These are phyloP conservation scores for Talaromyces liani DNA, from an alignment of 495 filamentous ascomycete species.

Conservation along the genomic window DNA sequence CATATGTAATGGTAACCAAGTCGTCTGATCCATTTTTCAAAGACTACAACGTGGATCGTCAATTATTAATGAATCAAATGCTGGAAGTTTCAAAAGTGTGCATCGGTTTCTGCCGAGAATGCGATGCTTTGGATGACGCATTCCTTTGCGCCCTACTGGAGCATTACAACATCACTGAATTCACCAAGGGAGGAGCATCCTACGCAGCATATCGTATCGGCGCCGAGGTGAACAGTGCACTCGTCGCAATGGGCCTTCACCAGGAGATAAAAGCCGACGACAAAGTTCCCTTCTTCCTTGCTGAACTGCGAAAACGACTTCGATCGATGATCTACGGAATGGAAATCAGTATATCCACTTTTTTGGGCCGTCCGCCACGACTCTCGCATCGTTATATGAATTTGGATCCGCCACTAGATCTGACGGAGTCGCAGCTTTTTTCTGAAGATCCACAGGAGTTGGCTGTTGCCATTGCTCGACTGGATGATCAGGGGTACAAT, in stretches of 20 bases:
- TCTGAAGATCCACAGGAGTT: not conserved
- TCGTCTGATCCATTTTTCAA: not conserved
- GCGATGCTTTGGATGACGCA: not conserved
- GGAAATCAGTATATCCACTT: not conserved
- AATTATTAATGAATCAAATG: not conserved
- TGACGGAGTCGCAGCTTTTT: not conserved
- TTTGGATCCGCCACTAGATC: not conserved
- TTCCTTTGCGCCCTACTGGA: not conserved
- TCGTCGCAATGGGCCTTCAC: not conserved
- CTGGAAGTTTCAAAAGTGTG: not conserved
- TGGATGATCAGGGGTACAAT: not conserved
- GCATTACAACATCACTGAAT: not conserved
- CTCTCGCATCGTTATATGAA: not conserved
- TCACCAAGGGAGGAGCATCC: not conserved
- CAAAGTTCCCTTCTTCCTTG: not conserved
- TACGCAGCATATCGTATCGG: not conserved
- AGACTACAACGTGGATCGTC: not conserved
- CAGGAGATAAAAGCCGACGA: not conserved
- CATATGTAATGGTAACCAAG: not conserved
- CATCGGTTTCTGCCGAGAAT: not conserved
- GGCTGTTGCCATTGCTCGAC: not conserved
- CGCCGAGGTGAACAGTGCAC: not conserved
- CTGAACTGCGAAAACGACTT: not conserved
- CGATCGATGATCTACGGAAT: not conserved
- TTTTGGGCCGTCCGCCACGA: not conserved